These are phyloP conservation scores for Pseudozyma sp. DNA, from an alignment of 1,284 basidiomycete genomes.

Conservation along the genomic window DNA sequence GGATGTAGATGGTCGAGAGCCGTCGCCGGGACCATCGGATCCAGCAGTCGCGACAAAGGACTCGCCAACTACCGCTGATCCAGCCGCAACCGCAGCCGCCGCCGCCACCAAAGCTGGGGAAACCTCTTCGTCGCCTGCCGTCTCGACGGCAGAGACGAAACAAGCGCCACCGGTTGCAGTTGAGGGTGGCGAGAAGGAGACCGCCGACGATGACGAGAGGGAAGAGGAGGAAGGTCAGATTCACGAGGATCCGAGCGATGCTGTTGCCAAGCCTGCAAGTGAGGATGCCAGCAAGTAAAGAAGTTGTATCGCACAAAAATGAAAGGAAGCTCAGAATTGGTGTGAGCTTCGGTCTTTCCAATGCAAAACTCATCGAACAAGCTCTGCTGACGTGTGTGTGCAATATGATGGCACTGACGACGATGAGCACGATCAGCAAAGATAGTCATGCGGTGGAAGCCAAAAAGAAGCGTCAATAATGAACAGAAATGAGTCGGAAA, in stretches of 20 bases:
- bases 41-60: constrained; percentile 4
- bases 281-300: constrained; percentile 8
- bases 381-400: neutral
- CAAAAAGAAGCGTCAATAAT: too few species aligned
- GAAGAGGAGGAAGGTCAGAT: constrained; percentile 29
- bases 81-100: neutral
- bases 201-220: constrained; percentile 6
- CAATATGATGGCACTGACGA: too few species aligned
- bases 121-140: constrained; percentile 5
- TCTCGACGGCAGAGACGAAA: neutral
- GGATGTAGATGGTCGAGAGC: constrained; percentile 18
- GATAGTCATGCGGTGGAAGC: too few species aligned
- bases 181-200: neutral
- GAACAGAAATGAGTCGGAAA: too few species aligned
- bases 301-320: neutral
- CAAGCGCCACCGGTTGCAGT: neutral
- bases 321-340: neutral
- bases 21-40: constrained; percentile 3
- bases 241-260: constrained; percentile 13
- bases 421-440: too few species aligned
- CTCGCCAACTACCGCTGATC: constrained; percentile 2
- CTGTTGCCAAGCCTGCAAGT: constrained; percentile 4
- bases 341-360: neutral
- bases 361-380: neutral
- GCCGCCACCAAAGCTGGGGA: constrained; percentile 2